phyloP scores from a whole-genome alignment of 371 early-diverging fungal species.

The Batkoa obscura region DNA sequence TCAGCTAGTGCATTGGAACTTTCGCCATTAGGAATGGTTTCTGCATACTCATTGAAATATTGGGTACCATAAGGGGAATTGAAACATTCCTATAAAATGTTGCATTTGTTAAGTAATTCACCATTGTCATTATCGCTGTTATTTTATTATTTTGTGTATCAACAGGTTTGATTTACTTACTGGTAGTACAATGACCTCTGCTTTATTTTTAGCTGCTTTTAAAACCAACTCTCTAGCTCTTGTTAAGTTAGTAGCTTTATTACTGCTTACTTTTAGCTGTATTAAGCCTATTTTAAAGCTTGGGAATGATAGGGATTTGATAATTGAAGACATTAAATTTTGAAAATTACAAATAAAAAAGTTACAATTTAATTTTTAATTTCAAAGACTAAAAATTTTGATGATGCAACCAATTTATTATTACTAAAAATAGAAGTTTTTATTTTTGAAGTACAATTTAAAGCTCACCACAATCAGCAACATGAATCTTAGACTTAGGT shows the following conservation, averaged over 20 bases:
- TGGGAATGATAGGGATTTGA: slow-evolving; percentile 9
- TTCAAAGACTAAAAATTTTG: too few species aligned
- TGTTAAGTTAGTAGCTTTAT: slow-evolving; percentile 59
- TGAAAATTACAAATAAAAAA: too few species aligned
- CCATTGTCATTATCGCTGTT: not conserved
- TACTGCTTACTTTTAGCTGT: slow-evolving; percentile 50
- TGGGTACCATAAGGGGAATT: slow-evolving; percentile 87
- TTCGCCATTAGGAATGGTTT: slow-evolving; percentile 31
- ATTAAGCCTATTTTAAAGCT: slow-evolving; percentile 49
- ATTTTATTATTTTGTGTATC: not conserved
- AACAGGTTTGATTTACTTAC: slow-evolving; percentile 16
- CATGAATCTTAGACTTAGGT: slow-evolving; percentile 5
- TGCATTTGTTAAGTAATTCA: not conserved
- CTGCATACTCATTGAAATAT: slow-evolving; percentile 65
- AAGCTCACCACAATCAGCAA: slow-evolving; percentile 5
- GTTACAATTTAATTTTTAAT: too few species aligned
- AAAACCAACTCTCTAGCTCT: slow-evolving; percentile 54
- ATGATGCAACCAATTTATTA: too few species aligned
- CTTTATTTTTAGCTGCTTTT: slow-evolving; percentile 66
- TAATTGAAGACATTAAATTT: too few species aligned
- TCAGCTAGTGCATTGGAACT: slow-evolving; percentile 40
- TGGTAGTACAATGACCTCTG: slow-evolving; percentile 75
- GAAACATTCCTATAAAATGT: slow-evolving; percentile 58
- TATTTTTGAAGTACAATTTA: not conserved
- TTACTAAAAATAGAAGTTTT: too few species aligned